Base-by-base conservation (phyloP, 345 rosid species). In the Boechera stricta region DNA sequence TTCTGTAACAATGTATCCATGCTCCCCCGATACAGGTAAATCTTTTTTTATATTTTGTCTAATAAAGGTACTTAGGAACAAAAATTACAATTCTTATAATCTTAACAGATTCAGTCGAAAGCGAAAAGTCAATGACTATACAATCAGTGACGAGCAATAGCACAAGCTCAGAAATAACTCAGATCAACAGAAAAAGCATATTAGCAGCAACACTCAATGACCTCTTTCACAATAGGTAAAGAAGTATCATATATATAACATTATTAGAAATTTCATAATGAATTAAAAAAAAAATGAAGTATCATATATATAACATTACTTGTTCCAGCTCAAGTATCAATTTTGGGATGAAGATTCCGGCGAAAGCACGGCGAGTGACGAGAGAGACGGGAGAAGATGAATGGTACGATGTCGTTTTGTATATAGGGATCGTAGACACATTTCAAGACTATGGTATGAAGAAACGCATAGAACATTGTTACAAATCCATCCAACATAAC, bases 381-480 rank as follows among this genome's bases (percentile, higher is more conserved):
- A 38, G 31, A 6, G 68, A 38, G 15, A 9, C 33, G 6, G 67
- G 42, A 63, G 57, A 73, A 60, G 60, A 62, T 16, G 78, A 76
- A 51, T 58, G 80, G 80, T 70, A 73, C 57, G 67, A 84, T 16
- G 89, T 85, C 1, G 35, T 71, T 35, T 57, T 88, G 52, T 83
- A 81, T 55, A 72, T 84, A 12, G 79, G 77, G 35, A 74, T 87
- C 21, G 79, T 82, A 4, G 96, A 90, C 54, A 73, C 78, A 53
- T 82, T 76, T 55, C 83, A 84, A 68, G 77, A 81, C 61, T 87
- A 86, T 72, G 63, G 52, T 51, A 65, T 90, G 77, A 52, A 7
- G 28, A 88, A 90, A 81, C 78, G 84, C 15, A 33, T 88, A 3
- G 87, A 85, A 76, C 92, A 83, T 51, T 73, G 79, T 64, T 83